phyloP scores from a whole-genome alignment of 257 asterid species.

The Salvia splendens region DNA sequence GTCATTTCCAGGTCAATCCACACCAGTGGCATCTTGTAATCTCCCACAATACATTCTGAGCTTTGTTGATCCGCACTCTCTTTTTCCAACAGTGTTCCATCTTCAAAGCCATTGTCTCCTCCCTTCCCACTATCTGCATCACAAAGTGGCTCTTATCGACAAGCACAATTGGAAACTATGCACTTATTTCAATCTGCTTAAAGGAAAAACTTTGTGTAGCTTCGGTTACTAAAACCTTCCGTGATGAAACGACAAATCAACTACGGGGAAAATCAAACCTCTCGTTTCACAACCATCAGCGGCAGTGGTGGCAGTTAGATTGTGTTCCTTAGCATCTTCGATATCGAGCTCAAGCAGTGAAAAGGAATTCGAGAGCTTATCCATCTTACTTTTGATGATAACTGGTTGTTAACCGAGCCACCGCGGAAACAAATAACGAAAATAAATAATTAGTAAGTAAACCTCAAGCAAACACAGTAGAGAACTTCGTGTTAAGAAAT shows the following conservation, averaged over 20 bases:
- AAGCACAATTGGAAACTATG: conserved; percentile 16
- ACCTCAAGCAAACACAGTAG: neutral
- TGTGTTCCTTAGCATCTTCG: conserved; percentile 42
- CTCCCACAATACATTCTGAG: conserved; percentile 33
- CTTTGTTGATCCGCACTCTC: conserved; percentile 38
- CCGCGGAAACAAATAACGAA: conserved; percentile 13
- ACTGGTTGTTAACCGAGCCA: conserved; percentile 31
- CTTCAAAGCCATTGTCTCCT: conserved; percentile 36
- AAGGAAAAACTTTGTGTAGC: neutral
- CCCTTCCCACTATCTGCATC: conserved; percentile 47
- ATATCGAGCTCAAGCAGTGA: conserved; percentile 67
- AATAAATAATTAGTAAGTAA: conserved; percentile 11
- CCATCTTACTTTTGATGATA: conserved; percentile 44
- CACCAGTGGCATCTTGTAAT: conserved; percentile 81
- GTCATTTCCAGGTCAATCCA: conserved; percentile 99
- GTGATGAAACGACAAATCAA: conserved; percentile 3
- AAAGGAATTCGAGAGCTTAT: conserved; percentile 66
- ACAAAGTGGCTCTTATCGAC: conserved; percentile 12
- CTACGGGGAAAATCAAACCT: conserved; percentile 28
- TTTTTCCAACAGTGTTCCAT: conserved; percentile 30
- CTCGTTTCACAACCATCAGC: conserved; percentile 27
- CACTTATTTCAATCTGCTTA: neutral
- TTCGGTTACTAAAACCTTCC: neutral
- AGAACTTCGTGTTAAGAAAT: neutral
- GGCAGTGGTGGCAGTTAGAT: conserved; percentile 27